Evolutionary conservation across 108 stramenopile species (phyloP).

Genomic region (Schizochytrium sp.): DNA sequence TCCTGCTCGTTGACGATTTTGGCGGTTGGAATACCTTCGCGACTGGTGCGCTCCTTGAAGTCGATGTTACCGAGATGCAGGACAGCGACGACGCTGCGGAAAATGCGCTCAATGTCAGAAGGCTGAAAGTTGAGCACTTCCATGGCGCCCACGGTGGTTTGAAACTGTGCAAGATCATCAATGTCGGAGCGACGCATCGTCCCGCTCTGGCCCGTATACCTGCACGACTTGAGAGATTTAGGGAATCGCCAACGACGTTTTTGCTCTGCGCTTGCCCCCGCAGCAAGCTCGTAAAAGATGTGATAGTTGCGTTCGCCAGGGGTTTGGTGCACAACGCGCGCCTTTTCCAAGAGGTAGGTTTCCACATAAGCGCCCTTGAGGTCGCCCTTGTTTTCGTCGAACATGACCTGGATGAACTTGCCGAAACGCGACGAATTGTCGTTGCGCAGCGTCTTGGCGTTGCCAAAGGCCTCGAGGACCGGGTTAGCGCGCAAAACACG

Average conservation of each 20-base stretch:
- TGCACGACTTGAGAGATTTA: not conserved
- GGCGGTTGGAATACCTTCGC: constrained; percentile 21
- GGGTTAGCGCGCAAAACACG: constrained; percentile 28
- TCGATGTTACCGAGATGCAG: constrained; percentile 47
- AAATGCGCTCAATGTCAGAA: constrained; percentile 17
- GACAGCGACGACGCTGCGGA: constrained; percentile 36
- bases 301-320: constrained; percentile 83
- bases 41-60: constrained; percentile 36
- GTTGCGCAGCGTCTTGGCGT: constrained; percentile 22
- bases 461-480: constrained; percentile 19
- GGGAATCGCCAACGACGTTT: constrained; percentile 25
- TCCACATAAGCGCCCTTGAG: constrained; percentile 70
- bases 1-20: not conserved
- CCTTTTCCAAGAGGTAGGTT: constrained; percentile 88
- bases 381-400: constrained; percentile 57
- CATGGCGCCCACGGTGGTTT: constrained; percentile 7
- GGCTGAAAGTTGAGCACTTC: constrained; percentile 8
- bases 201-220: not conserved
- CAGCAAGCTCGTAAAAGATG: constrained; percentile 72
- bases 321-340: constrained; percentile 15
- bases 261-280: constrained; percentile 1
- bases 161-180: not conserved
- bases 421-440: constrained; percentile 24
- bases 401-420: constrained; percentile 59
- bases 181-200: not conserved